These are phyloP conservation scores for Aaosphaeria pasadenensis DNA, from an alignment of 2,329 filamentous ascomycete species.

Conservation along the genomic window DNA sequence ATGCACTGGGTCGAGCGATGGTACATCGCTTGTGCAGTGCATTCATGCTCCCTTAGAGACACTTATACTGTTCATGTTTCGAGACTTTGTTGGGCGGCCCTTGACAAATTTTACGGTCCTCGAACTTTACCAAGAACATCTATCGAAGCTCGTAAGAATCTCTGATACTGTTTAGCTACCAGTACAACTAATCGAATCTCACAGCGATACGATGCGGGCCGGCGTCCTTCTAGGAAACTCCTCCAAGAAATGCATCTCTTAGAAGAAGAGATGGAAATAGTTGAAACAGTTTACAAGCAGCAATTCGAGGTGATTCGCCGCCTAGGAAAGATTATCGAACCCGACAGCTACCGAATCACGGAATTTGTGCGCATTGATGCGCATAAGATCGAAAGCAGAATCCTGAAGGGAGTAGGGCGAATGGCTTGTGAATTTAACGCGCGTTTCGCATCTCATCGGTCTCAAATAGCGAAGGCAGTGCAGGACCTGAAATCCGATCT, in stretches of 20 bases:
- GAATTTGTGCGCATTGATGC: not conserved
- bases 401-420: not conserved
- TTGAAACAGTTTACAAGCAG: not conserved
- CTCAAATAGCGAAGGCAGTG: constrained; percentile 1
- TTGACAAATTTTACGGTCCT: not conserved
- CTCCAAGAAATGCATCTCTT: constrained; percentile 5
- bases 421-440: not conserved
- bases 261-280: constrained; percentile 5
- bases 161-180: not conserved
- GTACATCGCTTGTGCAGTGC: not conserved
- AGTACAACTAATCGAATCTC: not conserved
- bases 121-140: not conserved
- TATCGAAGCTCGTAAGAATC: not conserved
- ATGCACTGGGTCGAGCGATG: not conserved
- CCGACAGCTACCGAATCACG: constrained; percentile 1
- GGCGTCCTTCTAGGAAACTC: constrained; percentile 3
- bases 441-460: not conserved
- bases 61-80: not conserved
- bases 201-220: constrained; percentile 1
- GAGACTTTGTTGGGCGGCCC: not conserved
- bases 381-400: not conserved
- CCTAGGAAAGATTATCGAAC: not conserved
- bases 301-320: not conserved
- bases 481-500: constrained; percentile 4
- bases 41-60: not conserved